A percentile compares a stretch with the other conserved stretches of the same genome.
Conservation (phyloP, 2,329 filamentous ascomycete species). For the Aureobasidium leucospermi region DNA sequence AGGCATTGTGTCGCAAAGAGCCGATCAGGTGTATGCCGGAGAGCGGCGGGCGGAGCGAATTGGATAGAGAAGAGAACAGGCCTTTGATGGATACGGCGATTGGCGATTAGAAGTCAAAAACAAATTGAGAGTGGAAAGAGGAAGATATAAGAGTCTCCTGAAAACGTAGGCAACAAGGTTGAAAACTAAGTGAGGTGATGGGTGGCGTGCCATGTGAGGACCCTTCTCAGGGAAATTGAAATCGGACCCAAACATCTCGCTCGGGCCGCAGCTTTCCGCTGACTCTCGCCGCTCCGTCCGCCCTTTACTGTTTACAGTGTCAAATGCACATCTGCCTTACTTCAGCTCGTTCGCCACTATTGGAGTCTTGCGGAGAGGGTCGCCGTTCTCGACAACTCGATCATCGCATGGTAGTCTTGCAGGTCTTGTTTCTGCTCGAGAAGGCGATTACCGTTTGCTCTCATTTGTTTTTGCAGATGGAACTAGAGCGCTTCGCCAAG, state of each 20-base stretch:
- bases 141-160: not conserved
- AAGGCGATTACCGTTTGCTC: not conserved
- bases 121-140: not conserved
- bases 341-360: too few relatives aligned
- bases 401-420: too few relatives aligned
- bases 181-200: slow-evolving; percentile 2
- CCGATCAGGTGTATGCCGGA: not conserved
- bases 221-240: slow-evolving; percentile 1
- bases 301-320: too few relatives aligned
- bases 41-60: not conserved
- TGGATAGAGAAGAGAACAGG: not conserved
- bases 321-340: too few relatives aligned
- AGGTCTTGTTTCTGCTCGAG: too few relatives aligned
- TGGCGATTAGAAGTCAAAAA: not conserved
- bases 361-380: too few relatives aligned
- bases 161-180: not conserved
- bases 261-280: not conserved
- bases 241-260: not conserved
- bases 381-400: too few relatives aligned
- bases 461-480: not conserved
- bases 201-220: slow-evolving; percentile 1
- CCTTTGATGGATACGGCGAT: not conserved
- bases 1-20: slow-evolving; percentile 52
- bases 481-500: not conserved
- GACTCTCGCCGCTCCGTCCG: not conserved